Evolutionary conservation across 352 stramenopile genomes (phyloP).

Genomic region (Peronospora tabacina): DNA sequence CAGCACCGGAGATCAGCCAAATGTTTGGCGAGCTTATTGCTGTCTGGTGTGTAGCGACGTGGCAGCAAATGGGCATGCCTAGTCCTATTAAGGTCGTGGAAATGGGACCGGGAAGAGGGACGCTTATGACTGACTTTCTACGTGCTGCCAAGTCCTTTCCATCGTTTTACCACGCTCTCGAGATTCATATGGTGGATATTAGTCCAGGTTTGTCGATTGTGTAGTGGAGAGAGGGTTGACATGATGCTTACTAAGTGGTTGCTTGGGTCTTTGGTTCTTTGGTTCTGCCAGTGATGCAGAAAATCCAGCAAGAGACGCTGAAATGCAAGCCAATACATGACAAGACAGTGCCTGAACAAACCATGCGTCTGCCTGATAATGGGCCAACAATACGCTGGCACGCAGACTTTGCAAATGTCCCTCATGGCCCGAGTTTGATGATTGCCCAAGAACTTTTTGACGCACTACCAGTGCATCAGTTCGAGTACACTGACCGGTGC

Average conservation of each 20-base stretch:
- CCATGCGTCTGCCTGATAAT: conserved; percentile 41
- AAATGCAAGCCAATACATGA: conserved; percentile 36
- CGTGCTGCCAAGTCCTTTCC: conserved; percentile 83
- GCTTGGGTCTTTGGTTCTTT: conserved; percentile 1
- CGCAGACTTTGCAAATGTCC: conserved; percentile 70
- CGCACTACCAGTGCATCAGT: conserved; percentile 91
- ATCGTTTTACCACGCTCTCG: conserved; percentile 74
- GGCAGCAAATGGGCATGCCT: conserved; percentile 83
- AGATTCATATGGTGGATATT: conserved; percentile 90
- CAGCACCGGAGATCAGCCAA: conserved; percentile 89
- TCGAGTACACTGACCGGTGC: conserved; percentile 88
- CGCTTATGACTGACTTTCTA: conserved; percentile 91
- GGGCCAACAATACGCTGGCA: conserved; percentile 79
- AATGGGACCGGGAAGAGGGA: conserved; percentile 89
- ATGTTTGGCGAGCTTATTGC: conserved; percentile 91
- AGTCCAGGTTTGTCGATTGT: conserved; percentile 42
- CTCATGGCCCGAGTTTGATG: conserved; percentile 77
- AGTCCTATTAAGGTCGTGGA: conserved; percentile 81
- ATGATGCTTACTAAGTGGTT: conserved; percentile 3
- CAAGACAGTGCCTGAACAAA: conserved; percentile 25
- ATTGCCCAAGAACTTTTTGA: conserved; percentile 94
- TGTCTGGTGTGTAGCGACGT: conserved; percentile 89
- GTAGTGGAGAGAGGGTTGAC: neutral
- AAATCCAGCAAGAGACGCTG: conserved; percentile 87
- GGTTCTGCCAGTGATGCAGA: conserved; percentile 51